Percentiles rank a stretch among this genome's conserved stretches.
Evolutionary conservation across 352 stramenopile genomes (phyloP).

Genomic region (Pythium folliculosum): DNA sequence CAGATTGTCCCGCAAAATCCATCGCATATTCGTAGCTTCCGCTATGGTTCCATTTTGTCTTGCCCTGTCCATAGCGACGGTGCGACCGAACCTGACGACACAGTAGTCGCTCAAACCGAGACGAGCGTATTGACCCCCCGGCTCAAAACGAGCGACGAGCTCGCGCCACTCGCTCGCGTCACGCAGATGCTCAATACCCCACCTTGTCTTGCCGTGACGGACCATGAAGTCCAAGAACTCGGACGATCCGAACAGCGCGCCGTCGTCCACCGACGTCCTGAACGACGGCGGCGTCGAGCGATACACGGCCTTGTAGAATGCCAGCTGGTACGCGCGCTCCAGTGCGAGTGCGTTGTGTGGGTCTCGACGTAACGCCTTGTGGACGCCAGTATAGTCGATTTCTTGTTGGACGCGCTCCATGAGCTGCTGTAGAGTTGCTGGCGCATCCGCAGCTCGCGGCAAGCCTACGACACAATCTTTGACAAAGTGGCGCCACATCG

Average conservation of each 20-base stretch:
- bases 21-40: no score
- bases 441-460: conserved; percentile 1
- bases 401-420: conserved; percentile 14
- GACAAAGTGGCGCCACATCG: not conserved
- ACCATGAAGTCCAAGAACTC: conserved; percentile 31
- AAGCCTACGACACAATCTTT: not conserved
- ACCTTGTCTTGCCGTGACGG: conserved; percentile 14
- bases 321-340: conserved; percentile 31
- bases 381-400: conserved; percentile 19
- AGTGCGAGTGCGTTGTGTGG: conserved; percentile 13
- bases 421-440: conserved; percentile 21
- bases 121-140: conserved; percentile 16
- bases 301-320: conserved; percentile 32
- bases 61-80: no score
- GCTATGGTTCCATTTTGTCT: no score
- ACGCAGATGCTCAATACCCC: conserved; percentile 29
- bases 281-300: conserved; percentile 22
- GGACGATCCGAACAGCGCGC: conserved; percentile 28
- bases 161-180: conserved; percentile 16
- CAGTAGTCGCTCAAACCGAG: conserved; percentile 19
- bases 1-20: no score
- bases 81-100: not conserved
- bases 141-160: conserved; percentile 19
- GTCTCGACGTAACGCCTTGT: not conserved
- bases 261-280: conserved; percentile 26